A percentile compares a stretch with the other conserved stretches of the same genome.
These are phyloP conservation scores for Aotearoamyces nothofagi DNA, from an alignment of 2,329 filamentous ascomycete genomes.

Conservation along the genomic window DNA sequence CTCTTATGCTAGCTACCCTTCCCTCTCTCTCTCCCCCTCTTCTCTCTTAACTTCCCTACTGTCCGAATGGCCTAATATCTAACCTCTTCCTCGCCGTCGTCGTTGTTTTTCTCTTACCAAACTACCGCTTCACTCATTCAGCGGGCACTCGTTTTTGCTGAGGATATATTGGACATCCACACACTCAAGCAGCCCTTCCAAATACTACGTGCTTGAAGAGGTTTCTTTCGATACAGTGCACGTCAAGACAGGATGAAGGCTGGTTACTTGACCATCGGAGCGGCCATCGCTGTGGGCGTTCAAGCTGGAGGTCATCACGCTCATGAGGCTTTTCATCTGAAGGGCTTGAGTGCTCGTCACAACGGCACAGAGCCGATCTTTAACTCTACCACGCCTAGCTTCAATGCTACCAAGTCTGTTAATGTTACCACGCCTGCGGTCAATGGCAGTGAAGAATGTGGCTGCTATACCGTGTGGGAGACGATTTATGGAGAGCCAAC, in stretches of 20 bases:
- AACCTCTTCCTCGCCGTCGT: conserved; percentile 12
- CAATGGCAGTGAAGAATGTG: not conserved
- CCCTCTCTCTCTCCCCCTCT: conserved; percentile 20
- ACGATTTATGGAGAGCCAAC: conserved; percentile 51
- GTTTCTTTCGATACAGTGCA: conserved; percentile 1
- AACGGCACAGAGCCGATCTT: too few species aligned
- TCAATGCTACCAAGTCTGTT: conserved; percentile 21
- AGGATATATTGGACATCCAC: not conserved
- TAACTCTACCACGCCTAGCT: conserved; percentile 13
- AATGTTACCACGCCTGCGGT: conserved; percentile 20
- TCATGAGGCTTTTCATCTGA: conserved; percentile 41
- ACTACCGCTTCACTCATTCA: conserved; percentile 77
- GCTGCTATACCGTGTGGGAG: conserved; percentile 29
- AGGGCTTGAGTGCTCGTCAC: conserved; percentile 22
- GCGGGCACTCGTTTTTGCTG: conserved; percentile 66
- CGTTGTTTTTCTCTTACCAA: conserved; percentile 3
- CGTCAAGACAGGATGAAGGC: conserved; percentile 53
- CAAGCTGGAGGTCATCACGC: conserved; percentile 43
- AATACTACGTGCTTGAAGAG: conserved; percentile 12
- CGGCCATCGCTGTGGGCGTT: conserved; percentile 40
- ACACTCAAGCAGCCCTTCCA: conserved; percentile 12
- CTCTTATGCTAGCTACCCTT: too few species aligned
- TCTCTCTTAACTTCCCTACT: conserved; percentile 36
- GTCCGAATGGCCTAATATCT: conserved; percentile 10
- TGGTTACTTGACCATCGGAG: conserved; percentile 49